phyloP scores from a whole-genome alignment of 208 protist species.

The Crithidia expoeki region DNA sequence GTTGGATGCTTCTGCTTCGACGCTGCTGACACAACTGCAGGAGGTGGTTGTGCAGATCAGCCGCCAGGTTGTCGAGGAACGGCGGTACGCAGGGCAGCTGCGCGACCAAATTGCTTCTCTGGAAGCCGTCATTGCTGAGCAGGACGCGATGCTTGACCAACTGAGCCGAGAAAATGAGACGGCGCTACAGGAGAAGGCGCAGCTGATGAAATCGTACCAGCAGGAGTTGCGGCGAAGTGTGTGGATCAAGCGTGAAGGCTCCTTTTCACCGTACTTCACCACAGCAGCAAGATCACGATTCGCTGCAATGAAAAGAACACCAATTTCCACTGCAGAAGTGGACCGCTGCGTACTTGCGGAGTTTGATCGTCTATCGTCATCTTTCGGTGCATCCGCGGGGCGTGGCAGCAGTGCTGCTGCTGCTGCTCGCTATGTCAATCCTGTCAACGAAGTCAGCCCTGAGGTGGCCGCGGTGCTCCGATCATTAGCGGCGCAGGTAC shows the following conservation, averaged over 20 bases:
- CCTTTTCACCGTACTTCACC: background rate
- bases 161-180: conserved; percentile 36
- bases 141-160: conserved; percentile 55
- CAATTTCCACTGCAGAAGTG: conserved; percentile 22
- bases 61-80: conserved; percentile 42
- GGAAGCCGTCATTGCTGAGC: conserved; percentile 39
- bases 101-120: conserved; percentile 39
- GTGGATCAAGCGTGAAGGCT: background rate
- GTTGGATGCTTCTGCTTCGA: conserved; percentile 30
- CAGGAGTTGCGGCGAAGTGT: conserved; percentile 29
- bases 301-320: conserved; percentile 16
- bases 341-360: conserved; percentile 15
- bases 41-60: conserved; percentile 51
- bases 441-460: conserved; percentile 34
- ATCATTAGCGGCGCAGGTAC: conserved; percentile 47
- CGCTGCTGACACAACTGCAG: conserved; percentile 46
- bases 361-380: conserved; percentile 4
- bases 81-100: conserved; percentile 35
- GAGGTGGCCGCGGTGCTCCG: conserved; percentile 38
- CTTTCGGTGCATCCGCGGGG: background rate
- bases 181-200: conserved; percentile 35
- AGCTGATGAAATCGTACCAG: conserved; percentile 37
- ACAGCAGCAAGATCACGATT: background rate
- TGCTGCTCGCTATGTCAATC: background rate
- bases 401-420: background rate